These are phyloP conservation scores for Paecilomyces sp. DNA, from an alignment of 2,329 filamentous ascomycete genomes.

Conservation along the genomic window DNA sequence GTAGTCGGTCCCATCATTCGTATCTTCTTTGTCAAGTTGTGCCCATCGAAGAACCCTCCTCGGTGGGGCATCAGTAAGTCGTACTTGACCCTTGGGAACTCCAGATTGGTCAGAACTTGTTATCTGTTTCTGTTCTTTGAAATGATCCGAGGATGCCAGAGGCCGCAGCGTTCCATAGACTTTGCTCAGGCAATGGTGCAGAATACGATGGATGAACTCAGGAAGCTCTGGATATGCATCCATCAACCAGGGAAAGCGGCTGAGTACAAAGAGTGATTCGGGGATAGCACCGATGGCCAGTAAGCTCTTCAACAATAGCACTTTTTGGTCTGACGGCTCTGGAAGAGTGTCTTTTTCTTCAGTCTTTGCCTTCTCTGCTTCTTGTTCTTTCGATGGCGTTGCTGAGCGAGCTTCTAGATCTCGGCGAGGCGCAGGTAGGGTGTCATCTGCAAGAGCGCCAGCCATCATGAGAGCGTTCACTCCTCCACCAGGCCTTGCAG, in stretches of 20 bases:
- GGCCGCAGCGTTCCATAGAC: slow-evolving; percentile 55
- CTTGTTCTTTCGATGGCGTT: slow-evolving; percentile 48
- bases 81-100: slow-evolving; percentile 62
- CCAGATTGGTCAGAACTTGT: slow-evolving; percentile 58
- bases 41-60: slow-evolving; percentile 75
- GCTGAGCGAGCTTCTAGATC: slow-evolving; percentile 49
- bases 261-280: slow-evolving; percentile 85
- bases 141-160: slow-evolving; percentile 29
- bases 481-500: slow-evolving; percentile 61
- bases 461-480: slow-evolving; percentile 83
- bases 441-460: slow-evolving; percentile 80
- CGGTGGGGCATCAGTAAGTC: slow-evolving; percentile 51
- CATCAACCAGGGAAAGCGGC: slow-evolving; percentile 85
- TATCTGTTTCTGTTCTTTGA: slow-evolving; percentile 45
- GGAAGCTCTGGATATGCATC: slow-evolving; percentile 78
- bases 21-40: slow-evolving; percentile 68
- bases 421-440: slow-evolving; percentile 41
- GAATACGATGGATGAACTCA: slow-evolving; percentile 74
- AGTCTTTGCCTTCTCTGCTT: slow-evolving; percentile 37
- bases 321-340: slow-evolving; percentile 81
- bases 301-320: slow-evolving; percentile 73
- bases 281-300: slow-evolving; percentile 87
- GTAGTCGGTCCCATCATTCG: slow-evolving; percentile 68
- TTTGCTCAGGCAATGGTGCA: slow-evolving; percentile 73
- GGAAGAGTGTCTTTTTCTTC: slow-evolving; percentile 50